Base-by-base conservation (phyloP, 148 eudicot species). In the Linanthus parryae region DNA sequence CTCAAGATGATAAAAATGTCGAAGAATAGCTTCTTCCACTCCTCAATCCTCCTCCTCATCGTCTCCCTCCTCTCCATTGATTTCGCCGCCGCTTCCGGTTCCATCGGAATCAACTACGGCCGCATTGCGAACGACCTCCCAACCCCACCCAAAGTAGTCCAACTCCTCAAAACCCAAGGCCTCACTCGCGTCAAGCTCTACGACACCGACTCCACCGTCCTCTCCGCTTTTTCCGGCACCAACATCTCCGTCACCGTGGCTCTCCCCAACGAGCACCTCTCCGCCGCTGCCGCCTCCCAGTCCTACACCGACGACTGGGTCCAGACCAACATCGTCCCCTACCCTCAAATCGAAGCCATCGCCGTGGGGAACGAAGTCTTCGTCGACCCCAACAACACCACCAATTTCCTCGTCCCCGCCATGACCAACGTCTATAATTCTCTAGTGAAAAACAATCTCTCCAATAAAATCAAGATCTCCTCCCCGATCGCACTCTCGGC, bases 311-410 rank as follows among this genome's bases (percentile, higher is more conserved):
- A 92, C 63, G 19, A 59, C 2, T 92, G 94, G 94, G 65, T 92
- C 18, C 66, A 73, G 11, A 41, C 74, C 57, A 75, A 75, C 56
- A 58, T 92, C 34, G 41, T 72, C 19, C 65, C 85, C 0, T 66
- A 41, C 59, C 70, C 81, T 7, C 17, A 25, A 8, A 71, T 92
- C 24, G 67, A 70, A 13, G 66, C 90, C 41, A 70, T 92, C 5
- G 84, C 99, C 2, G 96, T 88, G 17, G 98, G 99, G 0, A 92
- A 92, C 52, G 99, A 92, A 44, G 99, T 83, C 1, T 86, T 83
- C 40, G 75, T 59, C 0, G 79, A 79, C 60, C 71, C 87, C 7
- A 45, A 59, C 0, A 81, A 77, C 54, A 67, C 71, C 22, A 70
- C 88, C 36, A 0, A 24, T 0, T 68, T 36, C 68, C 85, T 92